A percentile compares a stretch with the other conserved stretches of the same genome.
These are phyloP conservation scores for Epicoccum nigrum DNA, from an alignment of 2,329 filamentous ascomycete species.

Conservation along the genomic window DNA sequence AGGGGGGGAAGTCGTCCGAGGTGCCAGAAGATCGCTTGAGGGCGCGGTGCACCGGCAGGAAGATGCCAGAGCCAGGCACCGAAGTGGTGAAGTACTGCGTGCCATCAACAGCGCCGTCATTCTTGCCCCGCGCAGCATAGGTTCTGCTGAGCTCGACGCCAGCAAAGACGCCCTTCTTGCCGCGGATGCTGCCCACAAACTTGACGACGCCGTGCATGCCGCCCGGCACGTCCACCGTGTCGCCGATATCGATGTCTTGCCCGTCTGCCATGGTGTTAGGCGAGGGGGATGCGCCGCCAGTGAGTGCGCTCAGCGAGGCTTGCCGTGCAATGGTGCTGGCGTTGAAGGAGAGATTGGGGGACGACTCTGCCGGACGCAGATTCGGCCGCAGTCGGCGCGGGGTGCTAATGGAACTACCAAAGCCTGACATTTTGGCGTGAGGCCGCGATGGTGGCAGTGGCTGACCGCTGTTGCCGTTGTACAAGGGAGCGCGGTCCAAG, in stretches of 20 bases:
- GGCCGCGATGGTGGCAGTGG: too few relatives aligned
- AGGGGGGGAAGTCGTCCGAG: conserved; percentile 64
- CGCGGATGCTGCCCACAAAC: conserved; percentile 84
- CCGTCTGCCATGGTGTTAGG: conserved; percentile 54
- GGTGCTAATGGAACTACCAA: conserved; percentile 18
- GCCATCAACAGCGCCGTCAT: conserved; percentile 91
- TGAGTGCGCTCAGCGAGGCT: conserved; percentile 73
- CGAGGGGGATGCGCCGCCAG: conserved; percentile 53
- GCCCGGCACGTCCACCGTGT: conserved; percentile 88
- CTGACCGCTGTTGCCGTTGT: conserved; percentile 16
- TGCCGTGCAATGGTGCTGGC: conserved; percentile 67
- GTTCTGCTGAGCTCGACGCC: conserved; percentile 87
- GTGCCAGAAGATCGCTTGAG: conserved; percentile 68
- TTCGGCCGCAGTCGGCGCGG: conserved; percentile 39
- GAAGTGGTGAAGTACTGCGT: conserved; percentile 80
- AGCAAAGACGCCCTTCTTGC: conserved; percentile 89
- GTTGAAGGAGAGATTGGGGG: conserved; percentile 51
- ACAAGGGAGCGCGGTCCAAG: conserved; percentile 8
- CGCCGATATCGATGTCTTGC: conserved; percentile 72
- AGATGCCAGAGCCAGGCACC: conserved; percentile 84
- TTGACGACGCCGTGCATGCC: conserved; percentile 90
- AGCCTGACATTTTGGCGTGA: conserved; percentile 16
- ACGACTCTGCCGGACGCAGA: conserved; percentile 49
- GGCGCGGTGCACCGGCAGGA: conserved; percentile 84
- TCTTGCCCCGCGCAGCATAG: conserved; percentile 86